Base-by-base conservation (phyloP, 2,329 filamentous ascomycete species). In the Pestalotiopsis sp. region DNA sequence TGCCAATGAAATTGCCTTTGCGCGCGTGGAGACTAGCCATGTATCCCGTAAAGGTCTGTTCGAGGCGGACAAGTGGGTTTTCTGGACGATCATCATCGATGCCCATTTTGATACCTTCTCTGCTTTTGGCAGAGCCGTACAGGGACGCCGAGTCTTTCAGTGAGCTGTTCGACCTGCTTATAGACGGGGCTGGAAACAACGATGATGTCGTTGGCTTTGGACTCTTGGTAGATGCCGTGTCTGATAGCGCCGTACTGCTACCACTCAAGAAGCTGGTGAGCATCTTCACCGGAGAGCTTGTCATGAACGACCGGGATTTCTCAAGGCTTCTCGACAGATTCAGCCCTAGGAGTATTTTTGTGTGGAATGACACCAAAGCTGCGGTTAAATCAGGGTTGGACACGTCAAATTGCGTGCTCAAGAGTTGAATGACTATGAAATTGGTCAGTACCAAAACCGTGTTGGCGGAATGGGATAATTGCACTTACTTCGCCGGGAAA, bases 211-310 rank as follows among this genome's bases (percentile, higher is more conserved):
- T 81, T 20, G 81, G 80, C 52, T 82, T 82, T 64, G 81, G 82
- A 68, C 78, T 77, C 69, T 84, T 86, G 39, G 31, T 67, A 11
- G 82, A 78, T 2, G 79, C 69, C 72, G 73, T 74, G 63, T 80
- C 74, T 25, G 77, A 70, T 13, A 82, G 79, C 45, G 80, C 82
- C 70, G 83, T 85, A 41, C 79, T 86, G 68, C 86, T 87, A 27
- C 89, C 88, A 41, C 89, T 88, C 74, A 97, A 89, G 66, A 98
- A 88, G 75, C 88, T 97, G 0, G 95, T 97, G 17, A 98, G 84
- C 75, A 97, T 86, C 78, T 98, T 98, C 62, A 97, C 93, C 0
- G 95, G 95, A 0, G 95, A 98, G n/a, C 91, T 88, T 4, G 90
- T 90, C 11, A 95, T 86, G 76, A 93, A 93, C 0, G 90, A 90